phyloP scores from a whole-genome alignment of 2,329 filamentous ascomycete genomes.

The Lomentospora prolificans region DNA sequence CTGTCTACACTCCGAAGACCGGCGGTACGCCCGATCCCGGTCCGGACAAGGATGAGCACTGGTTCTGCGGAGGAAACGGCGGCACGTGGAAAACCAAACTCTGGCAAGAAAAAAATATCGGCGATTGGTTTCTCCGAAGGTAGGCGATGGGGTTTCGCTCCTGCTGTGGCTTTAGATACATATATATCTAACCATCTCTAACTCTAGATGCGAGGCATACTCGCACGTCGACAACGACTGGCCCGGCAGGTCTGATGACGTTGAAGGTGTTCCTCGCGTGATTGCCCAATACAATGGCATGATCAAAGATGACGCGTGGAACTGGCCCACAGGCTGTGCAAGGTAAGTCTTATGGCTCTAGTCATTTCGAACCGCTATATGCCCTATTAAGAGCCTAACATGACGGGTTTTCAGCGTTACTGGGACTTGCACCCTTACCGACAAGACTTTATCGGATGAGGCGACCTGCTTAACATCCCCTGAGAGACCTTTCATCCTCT shows the following conservation, averaged over 20 bases:
- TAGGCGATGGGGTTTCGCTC: background rate
- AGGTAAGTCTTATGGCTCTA: background rate
- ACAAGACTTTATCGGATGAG: background rate
- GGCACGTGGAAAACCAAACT: background rate
- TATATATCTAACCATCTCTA: too few relatives aligned
- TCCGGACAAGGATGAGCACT: background rate
- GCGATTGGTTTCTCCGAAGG: constrained; percentile 4
- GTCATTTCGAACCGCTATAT: background rate
- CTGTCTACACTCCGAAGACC: background rate
- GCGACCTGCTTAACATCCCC: background rate
- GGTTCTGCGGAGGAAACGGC: constrained; percentile 3
- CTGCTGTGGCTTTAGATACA: background rate
- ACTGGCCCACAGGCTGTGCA: constrained; percentile 5
- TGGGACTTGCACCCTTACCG: background rate
- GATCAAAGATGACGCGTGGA: constrained; percentile 1
- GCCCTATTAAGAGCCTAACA: background rate
- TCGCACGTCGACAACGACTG: background rate
- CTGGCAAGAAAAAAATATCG: constrained; percentile 2
- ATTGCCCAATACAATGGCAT: constrained; percentile 5
- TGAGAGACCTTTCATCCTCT: constrained; percentile 7
- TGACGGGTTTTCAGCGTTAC: background rate
- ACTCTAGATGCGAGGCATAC: background rate
- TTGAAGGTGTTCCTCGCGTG: constrained; percentile 5
- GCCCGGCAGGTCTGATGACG: background rate
- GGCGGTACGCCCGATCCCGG: background rate